A percentile compares a stretch with the other conserved stretches of the same genome.
Conservation (phyloP, 192 early-diverging fungal genomes). For the Geranomyces variabilis region DNA sequence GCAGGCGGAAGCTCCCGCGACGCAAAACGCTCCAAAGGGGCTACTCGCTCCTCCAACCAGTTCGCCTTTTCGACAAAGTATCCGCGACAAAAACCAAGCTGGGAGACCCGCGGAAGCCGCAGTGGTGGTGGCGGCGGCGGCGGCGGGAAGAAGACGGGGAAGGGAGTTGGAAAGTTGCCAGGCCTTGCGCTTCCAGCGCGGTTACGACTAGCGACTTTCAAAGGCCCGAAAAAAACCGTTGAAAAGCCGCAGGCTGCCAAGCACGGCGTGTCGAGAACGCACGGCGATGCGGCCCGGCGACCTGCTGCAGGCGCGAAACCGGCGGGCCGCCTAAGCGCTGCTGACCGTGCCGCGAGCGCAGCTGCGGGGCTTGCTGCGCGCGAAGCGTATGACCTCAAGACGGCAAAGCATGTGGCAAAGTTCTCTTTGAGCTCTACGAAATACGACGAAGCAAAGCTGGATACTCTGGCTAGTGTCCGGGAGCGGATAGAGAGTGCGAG, state of each 20-base stretch:
- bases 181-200: slow-evolving; percentile 30
- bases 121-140: background rate
- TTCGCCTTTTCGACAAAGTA: slow-evolving; percentile 35
- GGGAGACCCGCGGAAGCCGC: background rate
- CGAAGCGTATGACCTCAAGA: background rate
- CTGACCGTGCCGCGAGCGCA: too few species aligned
- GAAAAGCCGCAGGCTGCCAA: background rate
- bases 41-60: slow-evolving; percentile 29
- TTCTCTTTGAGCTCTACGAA: slow-evolving; percentile 12
- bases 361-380: too few species aligned
- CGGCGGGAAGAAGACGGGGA: background rate
- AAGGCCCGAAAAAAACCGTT: background rate
- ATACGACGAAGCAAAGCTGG: slow-evolving; percentile 6
- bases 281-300: too few species aligned
- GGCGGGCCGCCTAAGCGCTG: too few species aligned
- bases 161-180: slow-evolving; percentile 10
- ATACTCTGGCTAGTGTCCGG: slow-evolving; percentile 15
- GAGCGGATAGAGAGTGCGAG: background rate
- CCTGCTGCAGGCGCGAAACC: too few species aligned
- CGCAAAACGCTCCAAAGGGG: too few species aligned
- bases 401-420: slow-evolving; percentile 20
- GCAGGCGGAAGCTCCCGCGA: too few species aligned
- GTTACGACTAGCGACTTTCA: slow-evolving; percentile 26
- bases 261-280: background rate
- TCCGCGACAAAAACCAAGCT: slow-evolving; percentile 19